phyloP scores from a whole-genome alignment of 208 protist species.

The Porcisia hertigi region DNA sequence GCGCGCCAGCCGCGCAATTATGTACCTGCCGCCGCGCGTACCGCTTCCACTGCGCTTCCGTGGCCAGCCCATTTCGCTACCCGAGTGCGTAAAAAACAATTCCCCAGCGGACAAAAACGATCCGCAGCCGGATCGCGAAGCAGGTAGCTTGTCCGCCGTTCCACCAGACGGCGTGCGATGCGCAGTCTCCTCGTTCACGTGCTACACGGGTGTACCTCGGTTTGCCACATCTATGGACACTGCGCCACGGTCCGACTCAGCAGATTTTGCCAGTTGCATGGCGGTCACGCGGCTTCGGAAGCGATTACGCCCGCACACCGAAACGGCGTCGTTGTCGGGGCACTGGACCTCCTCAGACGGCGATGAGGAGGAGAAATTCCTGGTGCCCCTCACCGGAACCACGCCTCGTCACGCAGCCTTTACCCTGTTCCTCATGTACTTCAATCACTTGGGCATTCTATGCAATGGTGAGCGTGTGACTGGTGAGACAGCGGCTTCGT shows the following conservation, averaged over 20 bases:
- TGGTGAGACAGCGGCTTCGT: constrained; percentile 11
- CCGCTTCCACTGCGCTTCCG: constrained; percentile 42
- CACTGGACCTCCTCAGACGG: not conserved
- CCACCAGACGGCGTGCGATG: constrained; percentile 9
- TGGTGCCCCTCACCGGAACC: constrained; percentile 2
- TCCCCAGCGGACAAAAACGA: not conserved
- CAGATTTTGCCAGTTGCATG: not conserved
- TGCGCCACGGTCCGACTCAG: not conserved
- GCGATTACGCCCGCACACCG: constrained; percentile 15
- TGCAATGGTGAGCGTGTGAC: constrained; percentile 23
- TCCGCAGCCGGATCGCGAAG: constrained; percentile 2
- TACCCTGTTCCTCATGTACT: constrained; percentile 24
- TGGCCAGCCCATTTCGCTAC: constrained; percentile 18
- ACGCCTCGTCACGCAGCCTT: constrained; percentile 20
- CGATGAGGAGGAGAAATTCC: constrained; percentile 10
- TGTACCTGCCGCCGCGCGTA: constrained; percentile 28
- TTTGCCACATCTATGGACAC: not conserved
- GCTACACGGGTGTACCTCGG: constrained; percentile 26
- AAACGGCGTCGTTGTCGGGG: not conserved
- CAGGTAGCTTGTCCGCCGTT: not conserved
- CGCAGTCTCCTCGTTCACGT: constrained; percentile 28
- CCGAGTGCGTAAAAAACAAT: not conserved
- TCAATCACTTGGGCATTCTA: constrained; percentile 29
- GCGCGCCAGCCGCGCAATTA: not conserved
- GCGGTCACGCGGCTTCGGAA: constrained; percentile 14